Base-by-base conservation (phyloP, 805 yeast genomes). In the Ogataea nakhonphanomensis region DNA sequence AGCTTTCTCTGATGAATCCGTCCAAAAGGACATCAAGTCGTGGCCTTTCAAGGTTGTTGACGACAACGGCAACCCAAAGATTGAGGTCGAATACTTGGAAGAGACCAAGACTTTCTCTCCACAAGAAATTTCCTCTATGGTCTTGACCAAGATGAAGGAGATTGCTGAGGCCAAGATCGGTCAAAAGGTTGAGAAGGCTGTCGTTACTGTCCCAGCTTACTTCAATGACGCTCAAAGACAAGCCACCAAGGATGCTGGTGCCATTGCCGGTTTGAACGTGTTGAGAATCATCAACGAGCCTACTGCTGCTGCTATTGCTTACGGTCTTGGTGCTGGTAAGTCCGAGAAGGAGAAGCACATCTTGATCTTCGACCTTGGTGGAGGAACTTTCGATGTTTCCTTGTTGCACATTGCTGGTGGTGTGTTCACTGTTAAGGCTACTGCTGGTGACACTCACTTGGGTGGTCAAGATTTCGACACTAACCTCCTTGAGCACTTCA, bases 91-190 rank as follows among this genome's bases (percentile, higher is more conserved):
- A 66, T 90, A 75, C 78, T 87, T 88, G 72, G 96, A 95, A 61
- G 97, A 90, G 71, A 78, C 80, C 59, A 90, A 89, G 73, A 74
- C 74, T 8, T 89, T 90, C 75, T 79, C 95, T 39, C 96, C 97
- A 38, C 96, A 89, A 72, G 96, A 89, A 70, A 79, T 89, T 60
- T 87, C 96, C 23, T 84, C 95, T 12, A 89, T 90, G 96, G 76
- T 83, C 26, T 66, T 83, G 47, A 67, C 72, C 46, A 78, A 80
- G 59, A 78, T 83, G 84, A 81, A 73, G 61, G 71, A 68, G 46
- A 70, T 78, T 30, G 89, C 91, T 13, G 81, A 79, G 58, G 61
- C 71, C 12, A 78, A 78, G 55, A 56, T 81, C 28, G 71, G 73
- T 48, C 64, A 66, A 45, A 57, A 69, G 15, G 73, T 82, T 13